These are phyloP conservation scores for Tetrastigma voinierianum DNA, from an alignment of 164 flowering plant genomes.

Conservation along the genomic window DNA sequence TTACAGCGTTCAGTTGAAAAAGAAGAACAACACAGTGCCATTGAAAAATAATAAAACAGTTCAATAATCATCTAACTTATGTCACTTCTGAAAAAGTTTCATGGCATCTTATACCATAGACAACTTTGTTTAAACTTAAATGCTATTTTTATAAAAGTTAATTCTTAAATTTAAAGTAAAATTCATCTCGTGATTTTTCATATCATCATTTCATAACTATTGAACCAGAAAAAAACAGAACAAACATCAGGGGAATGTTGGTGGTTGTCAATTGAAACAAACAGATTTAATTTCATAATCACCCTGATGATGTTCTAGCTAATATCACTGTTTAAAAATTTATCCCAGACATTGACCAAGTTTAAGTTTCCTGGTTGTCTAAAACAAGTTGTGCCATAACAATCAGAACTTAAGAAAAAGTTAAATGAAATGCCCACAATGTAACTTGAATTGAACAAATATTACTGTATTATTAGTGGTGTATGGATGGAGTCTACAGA, in stretches of 20 bases:
- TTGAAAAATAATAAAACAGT: background rate
- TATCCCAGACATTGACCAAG: constrained; percentile 33
- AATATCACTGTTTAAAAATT: constrained; percentile 28
- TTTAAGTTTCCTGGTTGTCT: constrained; percentile 40
- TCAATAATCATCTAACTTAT: background rate
- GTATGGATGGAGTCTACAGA: constrained; percentile 24
- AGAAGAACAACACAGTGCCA: background rate
- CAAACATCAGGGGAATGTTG: too few relatives aligned
- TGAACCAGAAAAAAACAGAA: too few relatives aligned
- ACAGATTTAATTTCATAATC: constrained; percentile 11
- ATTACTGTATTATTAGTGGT: background rate
- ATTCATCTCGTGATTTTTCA: too few relatives aligned
- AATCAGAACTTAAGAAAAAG: background rate
- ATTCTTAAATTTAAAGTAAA: too few relatives aligned
- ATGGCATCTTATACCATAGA: too few relatives aligned
- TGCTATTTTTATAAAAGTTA: too few relatives aligned
- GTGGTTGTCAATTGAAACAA: background rate
- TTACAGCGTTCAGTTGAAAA: constrained; percentile 1
- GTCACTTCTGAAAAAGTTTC: background rate
- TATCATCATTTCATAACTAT: too few relatives aligned
- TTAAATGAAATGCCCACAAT: background rate
- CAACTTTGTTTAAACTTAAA: too few relatives aligned
- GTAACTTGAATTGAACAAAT: background rate
- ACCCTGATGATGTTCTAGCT: constrained; percentile 37
- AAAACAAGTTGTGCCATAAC: too few relatives aligned